Percentiles rank a stretch among this genome's conserved stretches.
phyloP scores from a whole-genome alignment of 768 basidiomycete genomes.

The Tricholoma matsutake region DNA sequence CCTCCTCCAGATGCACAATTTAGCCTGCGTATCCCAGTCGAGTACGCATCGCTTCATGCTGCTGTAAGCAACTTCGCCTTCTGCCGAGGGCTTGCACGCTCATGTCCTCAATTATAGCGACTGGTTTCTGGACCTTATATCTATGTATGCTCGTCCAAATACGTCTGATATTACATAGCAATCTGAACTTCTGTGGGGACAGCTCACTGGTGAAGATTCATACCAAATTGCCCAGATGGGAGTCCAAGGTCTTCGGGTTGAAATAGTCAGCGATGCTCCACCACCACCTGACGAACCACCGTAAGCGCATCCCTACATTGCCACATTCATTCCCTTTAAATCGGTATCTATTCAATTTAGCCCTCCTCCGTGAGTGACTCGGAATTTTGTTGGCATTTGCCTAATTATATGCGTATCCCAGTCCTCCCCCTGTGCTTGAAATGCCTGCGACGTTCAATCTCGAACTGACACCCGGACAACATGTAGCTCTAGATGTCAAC shows the following conservation, averaged over 20 bases:
- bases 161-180: conserved; percentile 7
- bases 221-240: conserved; percentile 87
- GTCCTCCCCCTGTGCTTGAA: conserved; percentile 71
- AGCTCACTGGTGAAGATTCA: conserved; percentile 84
- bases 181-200: conserved; percentile 3
- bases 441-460: conserved; percentile 87
- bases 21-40: conserved; percentile 78
- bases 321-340: conserved; percentile 16
- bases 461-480: conserved; percentile 75
- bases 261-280: conserved; percentile 82
- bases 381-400: not conserved
- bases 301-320: conserved; percentile 43
- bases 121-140: conserved; percentile 81
- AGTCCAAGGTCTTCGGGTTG: conserved; percentile 77
- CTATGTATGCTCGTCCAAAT: conserved; percentile 51
- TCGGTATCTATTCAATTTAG: conserved; percentile 26
- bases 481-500: conserved; percentile 76
- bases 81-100: conserved; percentile 14
- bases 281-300: conserved; percentile 83
- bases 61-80: conserved; percentile 48
- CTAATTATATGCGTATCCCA: conserved; percentile 17
- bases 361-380: conserved; percentile 43
- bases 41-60: conserved; percentile 81
- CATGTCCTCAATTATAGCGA: conserved; percentile 43
- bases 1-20: conserved; percentile 79